Base-by-base conservation (phyloP, 305 asterid species). In the Fraxinus ornus region DNA sequence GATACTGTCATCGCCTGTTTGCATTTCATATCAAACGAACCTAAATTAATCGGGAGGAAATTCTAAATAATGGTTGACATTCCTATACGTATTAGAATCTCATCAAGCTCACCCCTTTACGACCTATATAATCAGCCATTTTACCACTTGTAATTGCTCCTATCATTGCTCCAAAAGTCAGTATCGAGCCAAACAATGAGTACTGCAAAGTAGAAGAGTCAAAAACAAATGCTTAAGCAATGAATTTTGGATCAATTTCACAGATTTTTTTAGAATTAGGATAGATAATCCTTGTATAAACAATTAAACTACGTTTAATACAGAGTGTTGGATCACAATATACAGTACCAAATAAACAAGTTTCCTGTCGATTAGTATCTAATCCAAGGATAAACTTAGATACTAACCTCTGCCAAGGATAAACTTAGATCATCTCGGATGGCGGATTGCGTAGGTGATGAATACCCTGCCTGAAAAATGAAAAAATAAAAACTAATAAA, bases 131-230 rank as follows among this genome's bases (percentile, higher is more conserved):
- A 85, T 96, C 98, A 10, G 98, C 98, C 1, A 94, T 91, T 81
- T 90, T 93, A 55, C 99, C 98, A 2, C 97, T 91, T 1, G 98
- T 93, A 76, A 96, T 91, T 36, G 98, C 98, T 7, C 99, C 99
- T 64, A 96, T 91, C 99, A 96, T 96, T 1, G 98, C 98, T 72
- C 99, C 99, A 81, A 96, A 93, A 13, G 98, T 94, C 84, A 93
- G 49, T 84, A 96, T 87, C 66, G 99, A 94, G 81, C 99, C 98
- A 85, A 96, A 96, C 84, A 94, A 84, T 33, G 98, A 96, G 90
- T 90, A 96, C 99, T 96, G 90, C 89, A 88, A 55, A 60, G 41
- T 37, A 80, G 62, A 83, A 36, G 26, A 77, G 41, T 73, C 36
- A 3, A n/a, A 33, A 76, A 12, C 9, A 60, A 49, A 28, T 71